phyloP scores from a whole-genome alignment of 805 yeast genomes.

The Sungouiozyma intestinalis region DNA sequence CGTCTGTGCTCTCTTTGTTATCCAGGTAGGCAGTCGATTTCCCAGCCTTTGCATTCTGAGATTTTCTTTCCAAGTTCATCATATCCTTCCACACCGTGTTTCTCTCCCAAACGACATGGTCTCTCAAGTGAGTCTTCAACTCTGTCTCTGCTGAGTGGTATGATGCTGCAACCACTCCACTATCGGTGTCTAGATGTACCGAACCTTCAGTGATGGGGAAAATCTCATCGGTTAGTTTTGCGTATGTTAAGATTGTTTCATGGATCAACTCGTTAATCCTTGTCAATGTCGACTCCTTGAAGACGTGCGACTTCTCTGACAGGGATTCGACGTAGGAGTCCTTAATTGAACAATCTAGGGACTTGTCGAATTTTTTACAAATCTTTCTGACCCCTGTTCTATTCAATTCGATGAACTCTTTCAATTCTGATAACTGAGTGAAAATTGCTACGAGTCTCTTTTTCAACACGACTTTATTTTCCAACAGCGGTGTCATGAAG shows the following conservation, averaged over 20 bases:
- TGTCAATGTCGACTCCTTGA: constrained; percentile 38
- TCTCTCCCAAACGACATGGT: constrained; percentile 94
- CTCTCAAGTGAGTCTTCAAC: constrained; percentile 55
- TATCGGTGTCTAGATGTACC: neutral
- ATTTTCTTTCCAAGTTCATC: constrained; percentile 79
- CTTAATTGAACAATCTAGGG: constrained; percentile 51
- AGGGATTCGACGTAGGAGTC: constrained; percentile 44
- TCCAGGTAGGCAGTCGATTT: constrained; percentile 12
- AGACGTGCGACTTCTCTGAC: constrained; percentile 41
- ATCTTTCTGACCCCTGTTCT: constrained; percentile 84
- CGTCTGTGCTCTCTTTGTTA: neutral
- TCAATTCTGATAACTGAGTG: constrained; percentile 70
- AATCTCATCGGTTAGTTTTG: constrained; percentile 31
- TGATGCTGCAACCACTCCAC: constrained; percentile 1
- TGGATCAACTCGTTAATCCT: constrained; percentile 44
- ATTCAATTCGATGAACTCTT: constrained; percentile 75
- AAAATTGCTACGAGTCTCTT: constrained; percentile 55
- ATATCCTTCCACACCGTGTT: constrained; percentile 97
- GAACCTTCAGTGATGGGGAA: constrained; percentile 3
- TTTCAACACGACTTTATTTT: constrained; percentile 47
- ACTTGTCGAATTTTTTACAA: constrained; percentile 84
- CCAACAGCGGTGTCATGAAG: constrained; percentile 9
- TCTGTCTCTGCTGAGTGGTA: constrained; percentile 35
- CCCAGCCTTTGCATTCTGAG: constrained; percentile 57
- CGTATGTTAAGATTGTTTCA: constrained; percentile 44